Evolutionary conservation across 805 yeast species (phyloP), one percentile per base, ranked within the genome.

Genomic region (Zygosaccharomyces bailii): DNA sequence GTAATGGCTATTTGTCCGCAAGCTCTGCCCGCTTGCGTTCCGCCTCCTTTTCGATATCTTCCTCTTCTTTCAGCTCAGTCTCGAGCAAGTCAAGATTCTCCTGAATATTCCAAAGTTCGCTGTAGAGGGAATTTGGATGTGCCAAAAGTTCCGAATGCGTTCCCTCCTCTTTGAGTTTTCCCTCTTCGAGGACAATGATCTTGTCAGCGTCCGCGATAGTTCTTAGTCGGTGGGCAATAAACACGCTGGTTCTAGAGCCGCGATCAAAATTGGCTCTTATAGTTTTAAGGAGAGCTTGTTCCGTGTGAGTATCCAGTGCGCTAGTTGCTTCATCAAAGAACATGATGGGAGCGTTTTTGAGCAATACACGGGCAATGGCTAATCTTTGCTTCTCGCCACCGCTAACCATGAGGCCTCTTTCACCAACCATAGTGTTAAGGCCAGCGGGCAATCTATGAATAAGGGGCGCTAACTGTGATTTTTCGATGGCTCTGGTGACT

Each of bases 311-410:
- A 63, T 93, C 99, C 37, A 93, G 72, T 0, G 99, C 98, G 38
- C 95, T 84, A 0, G 99, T 87, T 2, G 99, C 98, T 60, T 93
- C 99, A 60, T 93, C 99, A 54, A 93, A 90, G 64, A 93, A 91
- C 44, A 95, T 85, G 39, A 93, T 87, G 20, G 93, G 91, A 0
- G 97, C 80, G 51, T 79, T 74, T 65, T 93, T 93, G 54, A 93
- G 68, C 34, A 93, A 65, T n/a, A 93, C 78, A 51, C 99, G 75
- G 0, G 97, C 93, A 52, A 93, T 88, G 0, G 99, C 98, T 34
- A 93, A 71, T 50, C 99, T 72, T 67, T 93, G 99, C 63, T 93
- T 90, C 63, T 93, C 99, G 49, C 99, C 99, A n/a, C 99, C 99
- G 19, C 96, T 88, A 37, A 93, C 90, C 99, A 93, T 93, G 76